These are phyloP conservation scores for Neofusicoccum umdonicola DNA, from an alignment of 2,329 filamentous ascomycete genomes.

Conservation along the genomic window DNA sequence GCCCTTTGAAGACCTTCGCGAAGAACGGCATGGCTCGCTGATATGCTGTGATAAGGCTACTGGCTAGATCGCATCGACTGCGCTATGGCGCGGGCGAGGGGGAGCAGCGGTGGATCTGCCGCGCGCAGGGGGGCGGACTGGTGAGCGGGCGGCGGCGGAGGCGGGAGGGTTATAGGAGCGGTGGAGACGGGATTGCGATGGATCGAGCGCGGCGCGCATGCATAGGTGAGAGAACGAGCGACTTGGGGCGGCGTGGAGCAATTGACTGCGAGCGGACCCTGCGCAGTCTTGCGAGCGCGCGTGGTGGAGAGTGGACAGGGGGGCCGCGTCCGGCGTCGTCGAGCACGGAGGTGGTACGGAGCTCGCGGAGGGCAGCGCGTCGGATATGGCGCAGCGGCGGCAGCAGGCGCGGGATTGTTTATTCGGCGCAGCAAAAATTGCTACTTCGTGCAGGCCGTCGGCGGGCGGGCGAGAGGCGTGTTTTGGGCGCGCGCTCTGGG, in stretches of 20 bases:
- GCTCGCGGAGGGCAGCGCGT: slow-evolving; percentile 1
- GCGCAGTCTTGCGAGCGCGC: not conserved
- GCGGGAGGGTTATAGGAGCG: slow-evolving; percentile 11
- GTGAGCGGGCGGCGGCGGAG: slow-evolving; percentile 2
- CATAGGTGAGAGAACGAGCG: slow-evolving; percentile 12
- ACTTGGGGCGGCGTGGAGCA: slow-evolving; percentile 5
- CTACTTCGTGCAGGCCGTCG: not conserved
- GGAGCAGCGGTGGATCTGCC: slow-evolving; percentile 11
- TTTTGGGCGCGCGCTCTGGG: not conserved
- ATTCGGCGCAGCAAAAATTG: not conserved
- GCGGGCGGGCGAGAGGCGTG: slow-evolving; percentile 6
- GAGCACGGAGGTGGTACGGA: slow-evolving; percentile 11
- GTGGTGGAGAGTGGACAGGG: slow-evolving; percentile 15
- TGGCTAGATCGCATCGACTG: slow-evolving; percentile 10
- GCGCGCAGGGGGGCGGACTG: slow-evolving; percentile 4
- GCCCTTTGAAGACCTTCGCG: slow-evolving; percentile 67
- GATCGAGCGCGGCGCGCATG: slow-evolving; percentile 10
- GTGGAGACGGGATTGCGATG: not conserved
- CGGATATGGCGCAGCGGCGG: slow-evolving; percentile 2
- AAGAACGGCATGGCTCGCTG: slow-evolving; percentile 54
- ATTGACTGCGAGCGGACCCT: slow-evolving; percentile 14
- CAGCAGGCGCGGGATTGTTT: not conserved
- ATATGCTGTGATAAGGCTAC: slow-evolving; percentile 12
- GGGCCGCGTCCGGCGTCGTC: slow-evolving; percentile 6
- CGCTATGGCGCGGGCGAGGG: slow-evolving; percentile 13